phyloP scores from a whole-genome alignment of 2,329 filamentous ascomycete species.

The Fonsecaea monophora region DNA sequence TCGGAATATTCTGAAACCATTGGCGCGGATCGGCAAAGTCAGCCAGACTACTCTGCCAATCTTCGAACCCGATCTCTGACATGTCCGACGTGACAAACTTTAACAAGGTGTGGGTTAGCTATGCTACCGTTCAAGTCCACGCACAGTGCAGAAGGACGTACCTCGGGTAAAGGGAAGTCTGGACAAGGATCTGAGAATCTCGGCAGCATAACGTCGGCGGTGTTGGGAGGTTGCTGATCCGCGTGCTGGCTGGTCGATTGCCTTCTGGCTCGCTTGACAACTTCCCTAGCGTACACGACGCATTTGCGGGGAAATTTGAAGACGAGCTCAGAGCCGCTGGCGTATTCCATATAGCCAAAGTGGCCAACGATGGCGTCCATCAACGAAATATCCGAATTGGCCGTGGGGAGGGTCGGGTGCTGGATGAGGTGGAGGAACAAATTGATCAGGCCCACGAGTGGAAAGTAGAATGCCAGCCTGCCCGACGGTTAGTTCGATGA shows the following conservation, averaged over 20 bases:
- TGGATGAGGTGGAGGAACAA: constrained; percentile 8
- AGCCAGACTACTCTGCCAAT: neutral
- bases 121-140: neutral
- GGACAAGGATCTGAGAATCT: neutral
- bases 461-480: constrained; percentile 5
- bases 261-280: constrained; percentile 1
- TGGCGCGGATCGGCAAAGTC: neutral
- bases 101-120: neutral
- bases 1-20: neutral
- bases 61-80: neutral
- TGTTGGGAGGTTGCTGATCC: neutral
- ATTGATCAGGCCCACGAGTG: constrained; percentile 6
- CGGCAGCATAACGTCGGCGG: neutral
- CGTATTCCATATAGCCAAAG: constrained; percentile 9
- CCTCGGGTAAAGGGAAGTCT: neutral
- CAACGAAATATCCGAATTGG: constrained; percentile 1
- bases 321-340: neutral
- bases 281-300: constrained; percentile 3
- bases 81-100: neutral
- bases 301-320: constrained; percentile 3
- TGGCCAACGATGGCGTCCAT: constrained; percentile 1
- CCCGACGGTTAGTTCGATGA: too few relatives aligned
- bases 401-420: neutral
- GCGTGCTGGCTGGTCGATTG: neutral
- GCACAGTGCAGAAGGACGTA: neutral